Conservation (phyloP, 2,329 filamentous ascomycete genomes). For the Penicillium sp. region DNA sequence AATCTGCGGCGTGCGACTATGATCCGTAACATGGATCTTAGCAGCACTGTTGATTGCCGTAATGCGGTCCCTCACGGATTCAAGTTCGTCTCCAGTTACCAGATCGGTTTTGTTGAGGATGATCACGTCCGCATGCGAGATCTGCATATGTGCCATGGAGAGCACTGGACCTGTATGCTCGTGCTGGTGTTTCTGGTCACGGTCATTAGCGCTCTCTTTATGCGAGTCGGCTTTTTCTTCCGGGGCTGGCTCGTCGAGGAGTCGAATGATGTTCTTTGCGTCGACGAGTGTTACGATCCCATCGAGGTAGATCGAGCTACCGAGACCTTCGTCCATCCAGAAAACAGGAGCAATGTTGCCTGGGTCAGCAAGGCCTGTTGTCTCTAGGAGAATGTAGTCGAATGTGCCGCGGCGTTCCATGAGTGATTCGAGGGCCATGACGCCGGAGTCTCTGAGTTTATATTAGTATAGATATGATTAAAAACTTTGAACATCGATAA, state of each 20-base stretch:
- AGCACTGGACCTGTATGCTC: slow-evolving; percentile 62
- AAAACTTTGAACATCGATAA: background rate
- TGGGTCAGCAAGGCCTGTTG: slow-evolving; percentile 90
- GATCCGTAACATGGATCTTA: slow-evolving; percentile 76
- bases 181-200: slow-evolving; percentile 31
- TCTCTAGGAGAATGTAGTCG: slow-evolving; percentile 97
- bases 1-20: slow-evolving; percentile 75
- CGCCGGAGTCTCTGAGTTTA: slow-evolving; percentile 72
- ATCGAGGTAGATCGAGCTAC: slow-evolving; percentile 93
- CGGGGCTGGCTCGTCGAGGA: slow-evolving; percentile 67
- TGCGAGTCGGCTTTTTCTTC: slow-evolving; percentile 50
- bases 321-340: slow-evolving; percentile 95
- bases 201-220: slow-evolving; percentile 2
- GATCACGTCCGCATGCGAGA: slow-evolving; percentile 93
- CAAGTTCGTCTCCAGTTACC: slow-evolving; percentile 68
- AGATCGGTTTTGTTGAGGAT: slow-evolving; percentile 93
- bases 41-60: slow-evolving; percentile 86
- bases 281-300: slow-evolving; percentile 96
- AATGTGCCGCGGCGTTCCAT: slow-evolving; percentile 94
- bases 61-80: slow-evolving; percentile 69
- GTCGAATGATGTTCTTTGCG: slow-evolving; percentile 84
- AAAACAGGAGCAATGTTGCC: slow-evolving; percentile 95
- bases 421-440: slow-evolving; percentile 90
- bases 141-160: slow-evolving; percentile 92
- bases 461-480: background rate